Evolutionary conservation across 768 basidiomycete genomes (phyloP).

Genomic region (Tylopilus sp.): DNA sequence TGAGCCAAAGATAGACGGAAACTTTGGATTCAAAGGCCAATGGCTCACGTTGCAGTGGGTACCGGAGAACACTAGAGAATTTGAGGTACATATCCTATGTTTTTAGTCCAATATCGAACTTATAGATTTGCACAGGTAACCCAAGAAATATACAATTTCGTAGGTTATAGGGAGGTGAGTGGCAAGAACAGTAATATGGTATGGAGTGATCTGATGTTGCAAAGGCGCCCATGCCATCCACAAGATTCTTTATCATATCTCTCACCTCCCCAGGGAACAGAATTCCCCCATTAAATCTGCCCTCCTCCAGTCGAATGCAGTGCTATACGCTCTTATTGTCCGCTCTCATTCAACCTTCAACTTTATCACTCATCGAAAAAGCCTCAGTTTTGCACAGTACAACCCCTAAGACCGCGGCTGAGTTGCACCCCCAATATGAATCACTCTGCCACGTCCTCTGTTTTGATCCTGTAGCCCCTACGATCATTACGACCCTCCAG

Average conservation of each 20-base stretch:
- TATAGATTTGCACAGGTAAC: conserved; percentile 42
- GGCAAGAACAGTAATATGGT: no score
- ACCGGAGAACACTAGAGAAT: conserved; percentile 58
- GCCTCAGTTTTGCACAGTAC: conserved; percentile 32
- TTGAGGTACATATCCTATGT: conserved; percentile 48
- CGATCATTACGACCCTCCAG: conserved; percentile 48
- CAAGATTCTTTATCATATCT: conserved; percentile 68
- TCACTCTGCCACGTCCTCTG: conserved; percentile 54
- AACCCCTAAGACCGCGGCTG: conserved; percentile 55
- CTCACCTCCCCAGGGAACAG: conserved; percentile 52
- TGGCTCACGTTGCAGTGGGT: conserved; percentile 78
- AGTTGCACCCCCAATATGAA: conserved; percentile 59
- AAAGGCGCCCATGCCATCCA: conserved; percentile 72
- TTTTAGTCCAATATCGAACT: background rate
- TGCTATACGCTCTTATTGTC: conserved; percentile 43
- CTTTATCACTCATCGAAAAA: background rate
- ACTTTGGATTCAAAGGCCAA: conserved; percentile 82
- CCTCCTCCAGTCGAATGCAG: conserved; percentile 70
- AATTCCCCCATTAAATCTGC: conserved; percentile 66
- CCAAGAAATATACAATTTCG: conserved; percentile 48
- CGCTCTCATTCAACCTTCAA: background rate
- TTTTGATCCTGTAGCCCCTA: conserved; percentile 50
- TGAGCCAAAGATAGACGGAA: conserved; percentile 56
- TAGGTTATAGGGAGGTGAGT: background rate
- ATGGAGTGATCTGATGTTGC: background rate